Evolutionary conservation across 164 flowering plant genomes (phyloP), one percentile per base, ranked within the genome.

Genomic region (Amborella trichopoda): DNA sequence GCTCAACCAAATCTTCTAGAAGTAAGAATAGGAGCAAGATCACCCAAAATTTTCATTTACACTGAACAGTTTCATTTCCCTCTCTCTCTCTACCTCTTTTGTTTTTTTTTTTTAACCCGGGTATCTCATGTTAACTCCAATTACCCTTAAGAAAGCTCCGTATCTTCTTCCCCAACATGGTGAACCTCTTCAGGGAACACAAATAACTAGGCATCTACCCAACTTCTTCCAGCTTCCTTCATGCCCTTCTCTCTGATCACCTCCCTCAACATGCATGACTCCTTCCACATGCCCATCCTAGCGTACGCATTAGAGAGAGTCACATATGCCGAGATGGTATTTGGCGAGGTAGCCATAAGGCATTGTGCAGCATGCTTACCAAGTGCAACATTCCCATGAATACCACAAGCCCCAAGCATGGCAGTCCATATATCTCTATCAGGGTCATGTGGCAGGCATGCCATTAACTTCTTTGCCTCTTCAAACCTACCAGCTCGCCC

Each of bases 201-300:
- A 54, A 42, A 22, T 24, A 67, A 57, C 42, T 46, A 50, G 54
- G 42, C 43, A 44, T 54, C 63, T 49, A 63, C 54, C 63, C 68
- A 63, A 41, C 68, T 63, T 53, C 50, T 53, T 11, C 63, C 63
- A 32, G 54, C 50, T 22, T 39, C 56, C 53, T 58, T 63, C n/a
- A 19, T 40, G 25, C 60, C 59, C 38, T 45, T 28, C 20, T 49
- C 28, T 46, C 46, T 54, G 36, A 50, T 34, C 28, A 50, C 27
- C 23, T 50, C 52, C 50, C 59, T 63, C 19, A 45, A 37, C 34
- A 41, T 36, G 13, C 21, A 26, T 23, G 60, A 54, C 18, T 40
- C 38, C 6, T 44, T 33, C 68, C 63, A 63, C 60, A 63, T 45
- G 13, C 63, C 63, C 55, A 54, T 44, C 28, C 49, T 39, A 17